These are phyloP conservation scores for Colletotrichum lini DNA, from an alignment of 2,329 filamentous ascomycete species.

Conservation along the genomic window DNA sequence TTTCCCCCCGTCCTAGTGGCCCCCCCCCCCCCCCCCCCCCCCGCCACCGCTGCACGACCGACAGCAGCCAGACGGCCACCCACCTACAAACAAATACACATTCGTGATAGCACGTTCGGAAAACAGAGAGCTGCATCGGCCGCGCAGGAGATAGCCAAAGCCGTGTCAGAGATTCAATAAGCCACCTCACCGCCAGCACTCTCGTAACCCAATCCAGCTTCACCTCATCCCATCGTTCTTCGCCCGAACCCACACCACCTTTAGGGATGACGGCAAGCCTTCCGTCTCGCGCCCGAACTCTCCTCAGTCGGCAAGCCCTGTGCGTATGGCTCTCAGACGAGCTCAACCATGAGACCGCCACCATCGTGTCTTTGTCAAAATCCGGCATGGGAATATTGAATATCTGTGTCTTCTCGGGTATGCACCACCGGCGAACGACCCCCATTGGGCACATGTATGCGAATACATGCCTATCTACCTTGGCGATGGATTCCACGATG, in stretches of 20 bases:
- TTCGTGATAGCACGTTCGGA: not conserved
- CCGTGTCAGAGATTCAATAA: conserved; percentile 32
- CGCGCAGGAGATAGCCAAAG: conserved; percentile 11
- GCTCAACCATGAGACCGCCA: conserved; percentile 10
- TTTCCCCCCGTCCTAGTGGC: not conserved
- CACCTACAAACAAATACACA: not conserved
- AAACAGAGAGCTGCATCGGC: not conserved
- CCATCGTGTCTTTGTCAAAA: not conserved
- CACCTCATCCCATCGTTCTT: conserved; percentile 16
- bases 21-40: not conserved
- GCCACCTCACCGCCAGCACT: conserved; percentile 26
- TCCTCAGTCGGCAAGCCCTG: not conserved
- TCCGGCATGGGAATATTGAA: not conserved
- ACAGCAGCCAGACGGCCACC: not conserved
- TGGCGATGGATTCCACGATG: not conserved
- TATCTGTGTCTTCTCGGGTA: not conserved
- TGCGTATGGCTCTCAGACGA: conserved; percentile 4
- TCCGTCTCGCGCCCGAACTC: conserved; percentile 4
- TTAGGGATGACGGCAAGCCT: not conserved
- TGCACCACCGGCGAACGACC: conserved; percentile 11
- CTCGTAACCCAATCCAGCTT: not conserved
- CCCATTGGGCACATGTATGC: not conserved
- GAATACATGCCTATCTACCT: too few relatives aligned
- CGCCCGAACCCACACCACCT: conserved; percentile 5
- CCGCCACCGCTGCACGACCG: conserved; percentile 3